A percentile compares a stretch with the other conserved stretches of the same genome.
phyloP scores from a whole-genome alignment of 768 basidiomycete genomes.

The Stropharia rugosoannulata region DNA sequence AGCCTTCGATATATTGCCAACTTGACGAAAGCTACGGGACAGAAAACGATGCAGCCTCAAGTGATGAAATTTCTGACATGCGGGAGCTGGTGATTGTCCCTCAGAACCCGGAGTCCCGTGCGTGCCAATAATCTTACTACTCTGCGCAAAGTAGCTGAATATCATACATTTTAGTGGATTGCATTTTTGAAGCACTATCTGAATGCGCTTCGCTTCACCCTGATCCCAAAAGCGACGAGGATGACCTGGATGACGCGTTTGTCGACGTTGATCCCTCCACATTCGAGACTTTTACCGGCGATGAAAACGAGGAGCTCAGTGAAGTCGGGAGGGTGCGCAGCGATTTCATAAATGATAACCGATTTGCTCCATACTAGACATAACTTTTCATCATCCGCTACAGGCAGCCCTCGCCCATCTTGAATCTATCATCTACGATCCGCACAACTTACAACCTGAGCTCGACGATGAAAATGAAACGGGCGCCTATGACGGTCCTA shows the following conservation, averaged over 20 bases:
- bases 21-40: conserved; percentile 66
- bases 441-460: conserved; percentile 22
- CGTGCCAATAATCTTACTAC: conserved; percentile 26
- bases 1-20: conserved; percentile 89
- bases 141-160: background rate
- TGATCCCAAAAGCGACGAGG: conserved; percentile 51
- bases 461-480: conserved; percentile 9
- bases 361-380: conserved; percentile 86
- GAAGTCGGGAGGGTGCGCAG: conserved; percentile 94
- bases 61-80: conserved; percentile 51
- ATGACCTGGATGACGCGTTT: conserved; percentile 55
- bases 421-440: conserved; percentile 77
- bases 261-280: conserved; percentile 45
- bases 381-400: conserved; percentile 18
- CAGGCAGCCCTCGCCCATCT: conserved; percentile 83
- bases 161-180: conserved; percentile 55
- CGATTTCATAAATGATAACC: conserved; percentile 74
- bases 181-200: conserved; percentile 86
- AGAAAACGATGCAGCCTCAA: conserved; percentile 32
- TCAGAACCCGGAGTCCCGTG: conserved; percentile 54
- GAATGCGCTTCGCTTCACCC: conserved; percentile 85
- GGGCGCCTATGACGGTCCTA: conserved; percentile 8
- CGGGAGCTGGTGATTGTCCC: conserved; percentile 83
- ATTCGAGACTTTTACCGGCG: conserved; percentile 57
- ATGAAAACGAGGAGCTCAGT: conserved; percentile 71